Evolutionary conservation across 352 stramenopile species (phyloP), one percentile per base, ranked within the genome.

Genomic region (Phytopythium sindhum): DNA sequence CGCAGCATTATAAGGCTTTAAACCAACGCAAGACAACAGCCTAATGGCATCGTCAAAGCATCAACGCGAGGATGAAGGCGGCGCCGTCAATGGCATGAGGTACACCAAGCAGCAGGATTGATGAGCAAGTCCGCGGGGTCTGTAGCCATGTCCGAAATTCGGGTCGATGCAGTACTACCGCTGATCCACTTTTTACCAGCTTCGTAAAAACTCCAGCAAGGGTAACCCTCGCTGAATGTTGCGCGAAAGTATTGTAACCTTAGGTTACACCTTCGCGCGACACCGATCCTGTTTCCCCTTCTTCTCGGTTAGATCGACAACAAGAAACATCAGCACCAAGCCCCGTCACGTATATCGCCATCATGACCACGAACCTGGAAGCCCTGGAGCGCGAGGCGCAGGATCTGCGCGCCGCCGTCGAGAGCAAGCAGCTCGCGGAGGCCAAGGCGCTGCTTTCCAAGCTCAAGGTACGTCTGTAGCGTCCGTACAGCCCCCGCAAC

Each of bases 361-460:
- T 12, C 8, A 79, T 79, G 69, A 44, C 63, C 37, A 56, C 42
- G 58, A 72, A 80, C 55, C 67, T 93, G 29, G 68, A 84, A 44
- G 64, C 63, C 61, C 65, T 90, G 26, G 74, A 91, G 64, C 78
- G 78, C 65, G 77, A 93, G 24, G 84, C 84, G 51, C 77, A 90
- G 59, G 70, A 71, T 67, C 72, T 93, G 52, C 84, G 84, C 47
- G 69, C 80, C 24, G 71, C 75, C 35, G 64, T 93, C n/a, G 77
- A 93, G 26, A 63, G 52, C 35, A 72, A 84, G 7, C 71, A 70
- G 24, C 65, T 88, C 31, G 50, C 59, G 1, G 73, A 90, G 24
- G 84, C 84, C 4, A 79, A 74, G 35, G 58, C 71, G 24, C 39
- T 77, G 14, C 79, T 91, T 19, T 51, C 65, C 28, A 79, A 90